Conservation (phyloP, 2,329 filamentous ascomycete genomes). For the Hypoxylon sp. region DNA sequence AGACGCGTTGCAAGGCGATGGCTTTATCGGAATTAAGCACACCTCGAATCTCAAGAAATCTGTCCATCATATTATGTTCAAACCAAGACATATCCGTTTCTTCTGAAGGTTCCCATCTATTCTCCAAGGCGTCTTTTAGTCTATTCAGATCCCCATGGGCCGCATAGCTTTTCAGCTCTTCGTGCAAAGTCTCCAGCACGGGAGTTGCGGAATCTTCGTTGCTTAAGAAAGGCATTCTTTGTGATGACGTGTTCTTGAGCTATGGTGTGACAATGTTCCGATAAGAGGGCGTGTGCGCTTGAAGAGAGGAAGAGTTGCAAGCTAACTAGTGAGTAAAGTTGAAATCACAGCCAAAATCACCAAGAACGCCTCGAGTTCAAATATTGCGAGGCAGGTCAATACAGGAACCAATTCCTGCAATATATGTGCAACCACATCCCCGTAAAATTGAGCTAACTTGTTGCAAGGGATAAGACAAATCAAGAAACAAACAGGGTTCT, state of each 20-base stretch:
- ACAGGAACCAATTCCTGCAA: background rate
- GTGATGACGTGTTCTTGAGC: background rate
- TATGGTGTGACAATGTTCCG: background rate
- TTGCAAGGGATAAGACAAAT: background rate
- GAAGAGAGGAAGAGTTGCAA: background rate
- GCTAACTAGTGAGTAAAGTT: background rate
- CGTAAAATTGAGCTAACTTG: background rate
- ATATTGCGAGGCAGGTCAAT: background rate
- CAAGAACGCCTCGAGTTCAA: background rate
- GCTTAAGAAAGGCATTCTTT: background rate
- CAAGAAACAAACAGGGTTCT: background rate
- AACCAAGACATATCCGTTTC: conserved; percentile 9
- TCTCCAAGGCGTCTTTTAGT: conserved; percentile 1
- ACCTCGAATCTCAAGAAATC: too few species aligned
- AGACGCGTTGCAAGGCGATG: background rate
- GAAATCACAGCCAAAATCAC: background rate
- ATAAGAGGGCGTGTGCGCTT: background rate
- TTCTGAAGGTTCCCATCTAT: conserved; percentile 4
- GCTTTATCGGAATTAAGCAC: background rate
- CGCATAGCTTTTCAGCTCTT: background rate
- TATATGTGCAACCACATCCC: background rate
- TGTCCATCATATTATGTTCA: conserved; percentile 7
- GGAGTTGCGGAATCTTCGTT: background rate
- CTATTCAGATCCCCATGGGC: background rate
- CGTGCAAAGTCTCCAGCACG: background rate